phyloP scores from a whole-genome alignment of 768 basidiomycete genomes.

The Boletus tylopilopsis region DNA sequence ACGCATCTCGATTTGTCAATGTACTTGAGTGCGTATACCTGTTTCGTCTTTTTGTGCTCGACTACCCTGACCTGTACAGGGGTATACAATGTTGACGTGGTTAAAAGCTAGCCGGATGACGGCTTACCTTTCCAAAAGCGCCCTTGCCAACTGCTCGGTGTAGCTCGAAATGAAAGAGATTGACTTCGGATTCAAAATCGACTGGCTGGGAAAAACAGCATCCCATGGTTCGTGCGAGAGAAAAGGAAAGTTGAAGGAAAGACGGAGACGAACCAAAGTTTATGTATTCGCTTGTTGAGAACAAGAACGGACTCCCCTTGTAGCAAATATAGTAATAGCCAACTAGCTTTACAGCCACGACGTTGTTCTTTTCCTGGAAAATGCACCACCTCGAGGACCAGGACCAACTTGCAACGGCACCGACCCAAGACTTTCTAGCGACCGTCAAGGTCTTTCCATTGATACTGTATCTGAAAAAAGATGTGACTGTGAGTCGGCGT shows the following conservation, averaged over 20 bases:
- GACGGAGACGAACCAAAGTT: constrained; percentile 16
- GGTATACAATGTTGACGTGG: neutral
- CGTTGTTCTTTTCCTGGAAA: constrained; percentile 4
- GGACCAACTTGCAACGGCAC: constrained; percentile 44
- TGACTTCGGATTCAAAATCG: constrained; percentile 81
- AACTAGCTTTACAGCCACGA: neutral
- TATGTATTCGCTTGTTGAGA: constrained; percentile 29
- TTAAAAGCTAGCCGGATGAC: too few relatives aligned
- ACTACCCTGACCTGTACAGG: constrained; percentile 82
- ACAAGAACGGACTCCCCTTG: constrained; percentile 33
- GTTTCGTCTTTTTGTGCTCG: constrained; percentile 90
- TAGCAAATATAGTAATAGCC: constrained; percentile 12
- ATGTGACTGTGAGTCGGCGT: constrained; percentile 64
- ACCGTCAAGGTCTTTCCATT: constrained; percentile 78
- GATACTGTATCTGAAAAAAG: constrained; percentile 66
- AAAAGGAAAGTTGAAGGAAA: constrained; percentile 29
- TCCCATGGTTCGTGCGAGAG: constrained; percentile 52
- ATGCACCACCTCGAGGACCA: constrained; percentile 34
- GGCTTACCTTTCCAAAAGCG: constrained; percentile 90
- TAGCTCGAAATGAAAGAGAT: constrained; percentile 95
- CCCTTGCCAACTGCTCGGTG: constrained; percentile 95
- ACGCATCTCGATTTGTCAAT: constrained; percentile 94
- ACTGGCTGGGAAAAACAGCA: constrained; percentile 66
- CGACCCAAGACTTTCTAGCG: constrained; percentile 54
- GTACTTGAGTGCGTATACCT: constrained; percentile 94